These are phyloP conservation scores for Puccinia triticina DNA, from an alignment of 1,284 basidiomycete genomes.

Conservation along the genomic window DNA sequence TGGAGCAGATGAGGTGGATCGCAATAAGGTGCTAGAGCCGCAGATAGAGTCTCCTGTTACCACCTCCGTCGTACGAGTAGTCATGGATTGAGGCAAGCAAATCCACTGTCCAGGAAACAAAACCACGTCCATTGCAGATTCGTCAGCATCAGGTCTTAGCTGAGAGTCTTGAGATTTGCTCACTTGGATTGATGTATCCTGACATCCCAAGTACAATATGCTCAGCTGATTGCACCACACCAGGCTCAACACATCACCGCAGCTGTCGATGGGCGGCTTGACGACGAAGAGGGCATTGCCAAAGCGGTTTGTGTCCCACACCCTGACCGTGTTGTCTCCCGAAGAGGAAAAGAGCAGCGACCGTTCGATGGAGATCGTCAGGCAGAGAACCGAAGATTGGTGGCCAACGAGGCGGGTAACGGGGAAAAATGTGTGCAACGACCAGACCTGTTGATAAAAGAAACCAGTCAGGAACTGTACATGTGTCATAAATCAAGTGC, in stretches of 20 bases:
- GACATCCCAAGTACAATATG: constrained; percentile 49
- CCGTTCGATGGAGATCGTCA: constrained; percentile 41
- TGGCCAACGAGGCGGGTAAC: constrained; percentile 47
- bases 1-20: background rate
- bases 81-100: constrained; percentile 23
- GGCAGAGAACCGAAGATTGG: constrained; percentile 48
- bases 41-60: background rate
- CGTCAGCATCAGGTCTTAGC: background rate
- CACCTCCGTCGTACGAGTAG: background rate
- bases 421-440: constrained; percentile 48
- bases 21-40: background rate
- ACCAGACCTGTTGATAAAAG: constrained; percentile 42
- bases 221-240: constrained; percentile 44
- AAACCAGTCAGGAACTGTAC: background rate
- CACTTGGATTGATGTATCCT: constrained; percentile 52
- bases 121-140: background rate
- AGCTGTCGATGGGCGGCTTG: constrained; percentile 49
- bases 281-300: constrained; percentile 46
- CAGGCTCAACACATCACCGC: constrained; percentile 50
- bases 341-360: constrained; percentile 47
- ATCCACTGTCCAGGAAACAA: constrained; percentile 9
- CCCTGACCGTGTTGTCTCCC: constrained; percentile 48
- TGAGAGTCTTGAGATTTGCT: background rate
- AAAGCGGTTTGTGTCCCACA: constrained; percentile 49
- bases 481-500: too few species aligned